phyloP scores from a whole-genome alignment of 768 basidiomycete species.

The Stropharia rugosoannulata region DNA sequence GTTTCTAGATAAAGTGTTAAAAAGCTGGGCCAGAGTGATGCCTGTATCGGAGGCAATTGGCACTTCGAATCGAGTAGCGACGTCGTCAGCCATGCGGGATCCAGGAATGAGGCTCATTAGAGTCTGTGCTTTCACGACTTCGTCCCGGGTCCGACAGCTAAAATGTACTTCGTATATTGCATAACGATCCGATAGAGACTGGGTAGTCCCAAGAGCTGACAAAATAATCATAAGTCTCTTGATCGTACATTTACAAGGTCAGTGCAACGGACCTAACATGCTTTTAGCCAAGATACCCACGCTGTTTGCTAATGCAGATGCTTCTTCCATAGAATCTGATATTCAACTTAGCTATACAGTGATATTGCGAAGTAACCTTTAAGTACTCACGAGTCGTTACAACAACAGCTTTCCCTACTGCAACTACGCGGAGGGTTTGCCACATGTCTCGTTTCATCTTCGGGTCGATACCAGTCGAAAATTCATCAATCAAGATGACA shows the following conservation, averaged over 20 bases:
- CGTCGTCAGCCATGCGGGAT: conserved; percentile 66
- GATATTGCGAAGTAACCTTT: neutral
- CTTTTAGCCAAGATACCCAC: conserved; percentile 75
- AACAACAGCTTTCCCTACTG: conserved; percentile 66
- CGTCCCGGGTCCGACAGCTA: conserved; percentile 62
- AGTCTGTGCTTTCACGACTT: conserved; percentile 51
- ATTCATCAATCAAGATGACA: conserved; percentile 80
- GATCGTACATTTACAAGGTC: neutral
- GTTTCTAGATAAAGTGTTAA: conserved; percentile 32
- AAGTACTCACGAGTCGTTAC: conserved; percentile 66
- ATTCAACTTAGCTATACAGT: neutral
- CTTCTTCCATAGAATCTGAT: conserved; percentile 82
- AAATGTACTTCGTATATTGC: conserved; percentile 79
- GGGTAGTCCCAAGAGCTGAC: conserved; percentile 57
- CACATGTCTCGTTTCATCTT: conserved; percentile 87
- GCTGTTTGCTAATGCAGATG: conserved; percentile 71
- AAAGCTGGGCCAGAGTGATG: conserved; percentile 57
- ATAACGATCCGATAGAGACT: conserved; percentile 62
- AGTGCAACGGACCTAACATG: conserved; percentile 42
- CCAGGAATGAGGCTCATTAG: conserved; percentile 63
- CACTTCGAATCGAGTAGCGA: conserved; percentile 75
- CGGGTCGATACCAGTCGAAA: conserved; percentile 80
- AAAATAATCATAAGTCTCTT: neutral
- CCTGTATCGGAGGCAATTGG: conserved; percentile 43
- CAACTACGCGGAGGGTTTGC: conserved; percentile 64